Conservation (phyloP, 2,329 filamentous ascomycete species). For the Chaetomiaceae sp. region DNA sequence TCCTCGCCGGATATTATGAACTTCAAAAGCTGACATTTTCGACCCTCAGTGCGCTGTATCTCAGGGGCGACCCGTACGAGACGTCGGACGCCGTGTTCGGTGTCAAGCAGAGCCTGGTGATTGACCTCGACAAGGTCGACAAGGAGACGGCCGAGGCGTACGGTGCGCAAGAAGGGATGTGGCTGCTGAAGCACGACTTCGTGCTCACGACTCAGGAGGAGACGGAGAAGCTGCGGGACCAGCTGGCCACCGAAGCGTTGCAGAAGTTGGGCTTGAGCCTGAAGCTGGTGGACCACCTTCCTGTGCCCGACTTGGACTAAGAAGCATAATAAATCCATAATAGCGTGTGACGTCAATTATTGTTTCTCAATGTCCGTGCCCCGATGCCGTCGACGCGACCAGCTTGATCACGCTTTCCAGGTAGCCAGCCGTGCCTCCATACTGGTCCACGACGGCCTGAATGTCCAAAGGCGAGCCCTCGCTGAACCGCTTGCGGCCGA, state of each 20-base stretch:
- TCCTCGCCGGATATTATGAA: neutral
- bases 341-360: slow-evolving; percentile 4
- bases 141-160: slow-evolving; percentile 56
- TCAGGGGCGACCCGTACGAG: slow-evolving; percentile 75
- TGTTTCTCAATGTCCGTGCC: slow-evolving; percentile 5
- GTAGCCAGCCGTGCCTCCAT: slow-evolving; percentile 56
- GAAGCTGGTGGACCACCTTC: slow-evolving; percentile 71
- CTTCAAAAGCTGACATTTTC: neutral
- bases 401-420: slow-evolving; percentile 58
- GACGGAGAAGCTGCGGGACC: slow-evolving; percentile 60
- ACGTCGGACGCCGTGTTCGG: slow-evolving; percentile 82
- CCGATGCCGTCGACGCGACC: slow-evolving; percentile 33
- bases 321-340: slow-evolving; percentile 8
- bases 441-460: slow-evolving; percentile 42
- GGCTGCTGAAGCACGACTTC: slow-evolving; percentile 69
- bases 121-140: slow-evolving; percentile 54
- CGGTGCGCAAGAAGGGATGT: slow-evolving; percentile 57
- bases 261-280: slow-evolving; percentile 62
- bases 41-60: slow-evolving; percentile 61
- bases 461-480: slow-evolving; percentile 37
- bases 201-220: slow-evolving; percentile 70
- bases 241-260: slow-evolving; percentile 62
- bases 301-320: slow-evolving; percentile 62
- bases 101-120: slow-evolving; percentile 74
- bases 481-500: slow-evolving; percentile 55